Base-by-base conservation (phyloP, 108 stramenopile genomes). In the Cyclostephanos tholiformis region DNA sequence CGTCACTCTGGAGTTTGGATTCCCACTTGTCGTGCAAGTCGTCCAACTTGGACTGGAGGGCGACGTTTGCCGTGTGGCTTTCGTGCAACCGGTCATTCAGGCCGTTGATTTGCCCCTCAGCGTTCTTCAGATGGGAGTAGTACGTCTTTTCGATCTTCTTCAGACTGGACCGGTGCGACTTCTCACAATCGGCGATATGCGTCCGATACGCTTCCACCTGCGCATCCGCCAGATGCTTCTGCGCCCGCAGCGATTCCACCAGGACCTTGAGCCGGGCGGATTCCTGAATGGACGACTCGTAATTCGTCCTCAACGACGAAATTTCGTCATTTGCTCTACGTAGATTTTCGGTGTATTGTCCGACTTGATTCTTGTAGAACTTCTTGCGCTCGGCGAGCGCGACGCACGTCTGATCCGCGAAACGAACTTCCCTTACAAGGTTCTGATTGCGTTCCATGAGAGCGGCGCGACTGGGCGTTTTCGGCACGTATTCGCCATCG, bases 361-460 rank as follows among this genome's bases (percentile, higher is more conserved):
- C 64, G 0, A n/a, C 39, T 43, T 80, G 52, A 39, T 36, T 59
- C 59, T 80, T 74, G 39, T 74, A 67, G 32, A 49, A 61, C 32
- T 80, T 80, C 25, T 79, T 73, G 22, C 69, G 75, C n/a, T 75
- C 79, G 14, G 75, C 59, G 6, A 94, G 73, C 67, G 91, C 93
- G 12, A 94, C 88, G 72, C 93, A 94, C 12, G 93, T 92, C 70
- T 91, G 89, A 75, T 92, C 93, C 5, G 91, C 91, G 69, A 94
- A 94, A 5, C 91, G 80, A 17, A 94, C 89, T 76, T 94, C 93
- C 66, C 86, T 91, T 39, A 89, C 87, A 11, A 94, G 75, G 29
- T 88, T 90, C 48, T 91, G 80, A 63, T 91, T 89, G n/a, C 93
- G 88, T 57, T 91, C 82, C 69, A 73, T 63, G 36, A 94, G 76